Percentiles rank a stretch among this genome's conserved stretches.
These are phyloP conservation scores for Pseudogymnoascus sp. DNA, from an alignment of 2,329 filamentous ascomycete genomes.

Conservation along the genomic window DNA sequence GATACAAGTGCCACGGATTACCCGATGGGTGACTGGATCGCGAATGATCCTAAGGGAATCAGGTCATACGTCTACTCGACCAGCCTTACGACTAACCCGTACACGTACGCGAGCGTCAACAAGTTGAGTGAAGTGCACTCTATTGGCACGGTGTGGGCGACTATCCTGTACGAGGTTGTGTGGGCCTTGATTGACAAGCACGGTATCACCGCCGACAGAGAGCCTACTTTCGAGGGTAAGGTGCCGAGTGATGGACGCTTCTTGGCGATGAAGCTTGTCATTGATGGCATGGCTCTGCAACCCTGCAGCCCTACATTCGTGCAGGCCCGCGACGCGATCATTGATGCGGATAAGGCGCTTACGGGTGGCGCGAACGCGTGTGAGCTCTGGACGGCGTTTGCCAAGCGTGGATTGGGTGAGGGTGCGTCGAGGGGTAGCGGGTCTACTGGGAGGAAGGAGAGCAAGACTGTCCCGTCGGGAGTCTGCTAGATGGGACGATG, in stretches of 20 bases:
- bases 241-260: constrained; percentile 46
- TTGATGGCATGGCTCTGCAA: constrained; percentile 46
- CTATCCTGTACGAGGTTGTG: constrained; percentile 46
- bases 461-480: neutral
- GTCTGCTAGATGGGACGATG: neutral
- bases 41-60: constrained; percentile 37
- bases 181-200: constrained; percentile 51
- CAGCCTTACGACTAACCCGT: constrained; percentile 39
- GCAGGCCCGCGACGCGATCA: constrained; percentile 44
- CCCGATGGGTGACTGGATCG: constrained; percentile 43
- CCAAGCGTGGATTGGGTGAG: constrained; percentile 46
- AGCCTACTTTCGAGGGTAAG: constrained; percentile 35
- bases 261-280: constrained; percentile 43
- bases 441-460: neutral
- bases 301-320: constrained; percentile 49
- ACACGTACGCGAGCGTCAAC: constrained; percentile 40
- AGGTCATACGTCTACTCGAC: constrained; percentile 45
- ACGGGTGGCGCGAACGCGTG: constrained; percentile 44
- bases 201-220: constrained; percentile 38
- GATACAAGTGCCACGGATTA: constrained; percentile 41
- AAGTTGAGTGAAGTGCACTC: constrained; percentile 34
- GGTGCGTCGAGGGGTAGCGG: constrained; percentile 9
- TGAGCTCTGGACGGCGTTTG: constrained; percentile 46
- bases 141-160: constrained; percentile 45
- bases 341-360: constrained; percentile 45